phyloP scores from a whole-genome alignment of 2,329 filamentous ascomycete species.

The Colletotrichum phormii region DNA sequence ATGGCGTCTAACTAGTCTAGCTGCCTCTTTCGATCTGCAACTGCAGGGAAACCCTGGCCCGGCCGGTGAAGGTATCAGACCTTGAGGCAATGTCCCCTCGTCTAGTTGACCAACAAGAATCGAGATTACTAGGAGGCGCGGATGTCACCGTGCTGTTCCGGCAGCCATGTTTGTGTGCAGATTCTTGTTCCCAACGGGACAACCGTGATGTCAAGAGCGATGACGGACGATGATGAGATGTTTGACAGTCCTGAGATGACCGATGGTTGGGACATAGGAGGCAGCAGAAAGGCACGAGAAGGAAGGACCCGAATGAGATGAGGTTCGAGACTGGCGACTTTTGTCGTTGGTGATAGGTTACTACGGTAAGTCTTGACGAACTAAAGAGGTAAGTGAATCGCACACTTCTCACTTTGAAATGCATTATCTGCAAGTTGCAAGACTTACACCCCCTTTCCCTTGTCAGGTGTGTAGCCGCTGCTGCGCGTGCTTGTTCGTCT shows the following conservation, averaged over 20 bases:
- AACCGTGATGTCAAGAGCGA: background rate
- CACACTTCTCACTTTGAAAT: background rate
- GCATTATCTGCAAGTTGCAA: constrained; percentile 3
- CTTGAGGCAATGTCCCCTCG: background rate
- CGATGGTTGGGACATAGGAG: background rate
- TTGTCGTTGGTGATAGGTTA: background rate
- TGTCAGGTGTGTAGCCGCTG: background rate
- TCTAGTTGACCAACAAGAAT: background rate
- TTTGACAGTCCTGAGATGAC: background rate
- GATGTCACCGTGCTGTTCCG: background rate
- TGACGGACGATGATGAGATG: background rate
- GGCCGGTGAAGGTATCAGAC: background rate
- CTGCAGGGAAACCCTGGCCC: background rate
- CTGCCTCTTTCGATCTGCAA: constrained; percentile 4
- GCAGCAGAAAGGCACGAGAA: background rate
- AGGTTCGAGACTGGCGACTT: background rate
- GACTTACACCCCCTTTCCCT: background rate
- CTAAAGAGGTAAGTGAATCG: constrained; percentile 20
- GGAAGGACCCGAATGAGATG: background rate
- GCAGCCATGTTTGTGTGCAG: background rate
- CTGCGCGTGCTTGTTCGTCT: constrained; percentile 8
- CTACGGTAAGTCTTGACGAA: background rate
- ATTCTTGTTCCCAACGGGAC: background rate
- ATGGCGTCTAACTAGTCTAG: background rate
- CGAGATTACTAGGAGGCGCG: background rate